phyloP scores from a whole-genome alignment of 2,329 filamentous ascomycete genomes.

The Phialophora expanda region DNA sequence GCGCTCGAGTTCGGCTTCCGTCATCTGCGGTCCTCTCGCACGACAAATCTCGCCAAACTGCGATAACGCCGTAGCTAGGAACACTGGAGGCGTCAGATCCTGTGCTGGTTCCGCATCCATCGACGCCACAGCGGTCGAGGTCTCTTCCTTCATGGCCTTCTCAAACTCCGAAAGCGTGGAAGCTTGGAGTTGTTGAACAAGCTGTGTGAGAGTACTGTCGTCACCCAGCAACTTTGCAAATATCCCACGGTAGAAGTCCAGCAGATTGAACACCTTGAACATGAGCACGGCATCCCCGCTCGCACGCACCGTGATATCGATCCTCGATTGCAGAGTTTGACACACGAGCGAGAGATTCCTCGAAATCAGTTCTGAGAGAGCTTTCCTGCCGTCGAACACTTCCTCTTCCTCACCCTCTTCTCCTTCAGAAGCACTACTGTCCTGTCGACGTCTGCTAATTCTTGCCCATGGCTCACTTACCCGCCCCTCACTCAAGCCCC shows the following conservation, averaged over 20 bases:
- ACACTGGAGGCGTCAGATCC: conserved; percentile 34
- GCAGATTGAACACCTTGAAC: conserved; percentile 87
- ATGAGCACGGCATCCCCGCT: conserved; percentile 88
- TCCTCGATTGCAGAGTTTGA: conserved; percentile 81
- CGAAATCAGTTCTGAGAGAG: conserved; percentile 84
- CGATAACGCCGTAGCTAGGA: conserved; percentile 32
- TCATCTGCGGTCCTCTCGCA: conserved; percentile 37
- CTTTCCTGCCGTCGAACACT: conserved; percentile 77
- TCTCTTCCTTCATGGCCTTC: conserved; percentile 31
- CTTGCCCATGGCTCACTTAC: conserved; percentile 84
- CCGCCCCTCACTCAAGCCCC: conserved; percentile 76
- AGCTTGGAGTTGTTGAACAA: conserved; percentile 42
- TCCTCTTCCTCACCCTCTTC: conserved; percentile 51
- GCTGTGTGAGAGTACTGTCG: conserved; percentile 21
- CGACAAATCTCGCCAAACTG: conserved; percentile 59
- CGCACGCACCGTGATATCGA: conserved; percentile 89
- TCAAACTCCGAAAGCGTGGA: conserved; percentile 56
- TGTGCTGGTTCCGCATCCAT: conserved; percentile 14
- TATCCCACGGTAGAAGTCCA: conserved; percentile 86
- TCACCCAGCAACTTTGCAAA: conserved; percentile 77
- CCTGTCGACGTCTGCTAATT: conserved; percentile 35
- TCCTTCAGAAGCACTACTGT: conserved; percentile 12
- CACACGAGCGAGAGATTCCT: conserved; percentile 81
- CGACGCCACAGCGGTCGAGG: conserved; percentile 15
- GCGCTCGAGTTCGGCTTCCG: conserved; percentile 72